Evolutionary conservation across 2,329 filamentous ascomycete genomes (phyloP).

Genomic region (Penicillium sp.): DNA sequence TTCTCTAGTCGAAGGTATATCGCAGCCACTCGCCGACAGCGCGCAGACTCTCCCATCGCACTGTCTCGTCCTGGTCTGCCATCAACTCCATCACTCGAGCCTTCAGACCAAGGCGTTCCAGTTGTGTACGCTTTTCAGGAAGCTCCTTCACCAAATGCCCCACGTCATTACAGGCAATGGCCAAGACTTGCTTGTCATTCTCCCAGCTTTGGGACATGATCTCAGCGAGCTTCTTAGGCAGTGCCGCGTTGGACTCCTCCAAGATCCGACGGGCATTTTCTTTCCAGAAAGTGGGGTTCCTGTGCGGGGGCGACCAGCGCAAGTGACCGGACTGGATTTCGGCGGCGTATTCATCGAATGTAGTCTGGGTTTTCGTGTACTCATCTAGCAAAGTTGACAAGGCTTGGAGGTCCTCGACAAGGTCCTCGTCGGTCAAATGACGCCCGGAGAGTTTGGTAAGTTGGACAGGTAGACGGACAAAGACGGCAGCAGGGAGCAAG

Average conservation of each 20-base stretch:
- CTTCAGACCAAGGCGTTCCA: slow-evolving; percentile 86
- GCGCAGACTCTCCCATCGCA: slow-evolving; percentile 88
- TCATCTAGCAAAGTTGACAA: slow-evolving; percentile 74
- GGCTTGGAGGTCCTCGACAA: slow-evolving; percentile 50
- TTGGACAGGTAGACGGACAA: slow-evolving; percentile 73
- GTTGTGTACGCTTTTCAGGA: slow-evolving; percentile 74
- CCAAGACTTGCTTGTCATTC: slow-evolving; percentile 80
- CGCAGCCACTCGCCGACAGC: slow-evolving; percentile 78
- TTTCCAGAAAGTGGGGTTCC: slow-evolving; percentile 83
- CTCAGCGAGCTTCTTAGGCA: slow-evolving; percentile 79
- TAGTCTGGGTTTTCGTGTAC: slow-evolving; percentile 71
- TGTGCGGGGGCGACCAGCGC: slow-evolving; percentile 89
- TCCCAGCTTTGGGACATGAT: slow-evolving; percentile 83
- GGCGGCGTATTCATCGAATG: slow-evolving; percentile 70
- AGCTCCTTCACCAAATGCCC: slow-evolving; percentile 87
- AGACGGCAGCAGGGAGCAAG: slow-evolving; percentile 78
- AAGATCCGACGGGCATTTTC: slow-evolving; percentile 88
- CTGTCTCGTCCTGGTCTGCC: slow-evolving; percentile 82
- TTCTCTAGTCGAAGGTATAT: slow-evolving; percentile 62
- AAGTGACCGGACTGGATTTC: slow-evolving; percentile 85
- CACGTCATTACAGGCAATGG: slow-evolving; percentile 90
- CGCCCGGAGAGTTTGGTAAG: slow-evolving; percentile 59
- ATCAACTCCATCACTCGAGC: slow-evolving; percentile 89
- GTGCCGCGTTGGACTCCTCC: slow-evolving; percentile 75
- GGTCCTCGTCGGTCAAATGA: slow-evolving; percentile 51